Conservation (phyloP, 2,329 filamentous ascomycete genomes). For the Gliomastix tumulicola region DNA sequence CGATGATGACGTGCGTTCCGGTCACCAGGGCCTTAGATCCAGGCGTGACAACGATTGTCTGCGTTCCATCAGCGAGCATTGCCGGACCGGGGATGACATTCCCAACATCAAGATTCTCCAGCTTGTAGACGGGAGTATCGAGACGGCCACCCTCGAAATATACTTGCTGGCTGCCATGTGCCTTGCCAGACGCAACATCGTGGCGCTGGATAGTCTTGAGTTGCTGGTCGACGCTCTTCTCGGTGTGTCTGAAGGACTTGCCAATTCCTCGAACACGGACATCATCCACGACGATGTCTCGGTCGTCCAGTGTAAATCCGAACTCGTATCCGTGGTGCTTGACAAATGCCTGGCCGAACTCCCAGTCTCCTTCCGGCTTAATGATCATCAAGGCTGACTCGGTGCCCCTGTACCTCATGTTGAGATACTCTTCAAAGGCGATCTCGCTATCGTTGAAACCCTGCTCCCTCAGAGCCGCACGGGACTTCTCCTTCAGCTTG, state of each 20-base stretch:
- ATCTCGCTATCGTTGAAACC: constrained; percentile 72
- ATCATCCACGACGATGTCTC: constrained; percentile 87
- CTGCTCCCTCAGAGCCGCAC: constrained; percentile 61
- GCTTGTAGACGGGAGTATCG: constrained; percentile 76
- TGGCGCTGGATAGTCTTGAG: constrained; percentile 61
- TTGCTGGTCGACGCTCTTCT: constrained; percentile 80
- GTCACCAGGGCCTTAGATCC: constrained; percentile 70
- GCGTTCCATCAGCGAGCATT: constrained; percentile 79
- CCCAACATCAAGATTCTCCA: constrained; percentile 66
- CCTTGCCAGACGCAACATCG: constrained; percentile 49
- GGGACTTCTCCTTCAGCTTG: constrained; percentile 71
- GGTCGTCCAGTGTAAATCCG: constrained; percentile 76
- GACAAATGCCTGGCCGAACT: constrained; percentile 77
- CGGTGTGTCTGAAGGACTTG: constrained; percentile 73
- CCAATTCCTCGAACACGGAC: constrained; percentile 83
- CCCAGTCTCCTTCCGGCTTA: constrained; percentile 72
- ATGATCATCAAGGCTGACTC: constrained; percentile 89
- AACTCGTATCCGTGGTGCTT: constrained; percentile 89
- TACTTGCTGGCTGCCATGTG: constrained; percentile 60
- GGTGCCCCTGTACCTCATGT: constrained; percentile 86
- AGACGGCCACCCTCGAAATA: constrained; percentile 79
- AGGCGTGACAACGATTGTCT: constrained; percentile 87
- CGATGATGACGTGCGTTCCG: constrained; percentile 83
- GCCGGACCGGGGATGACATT: constrained; percentile 73
- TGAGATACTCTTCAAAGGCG: constrained; percentile 84